Conservation (phyloP, 1,284 basidiomycete species). For the Pseudomicrostroma phylloplanum region DNA sequence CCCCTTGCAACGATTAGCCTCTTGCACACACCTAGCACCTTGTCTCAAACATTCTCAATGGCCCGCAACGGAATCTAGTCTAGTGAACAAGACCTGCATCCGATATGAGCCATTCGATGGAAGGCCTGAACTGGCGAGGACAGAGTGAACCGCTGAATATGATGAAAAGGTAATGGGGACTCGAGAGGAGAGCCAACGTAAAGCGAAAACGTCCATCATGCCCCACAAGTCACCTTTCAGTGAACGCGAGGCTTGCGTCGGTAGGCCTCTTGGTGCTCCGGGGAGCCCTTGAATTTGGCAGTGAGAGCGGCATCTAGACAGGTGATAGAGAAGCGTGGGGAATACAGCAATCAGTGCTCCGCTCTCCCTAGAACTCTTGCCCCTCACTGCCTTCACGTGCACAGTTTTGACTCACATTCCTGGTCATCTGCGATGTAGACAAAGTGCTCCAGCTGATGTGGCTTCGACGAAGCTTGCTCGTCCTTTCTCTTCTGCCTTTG, state of each 20-base stretch:
- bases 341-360: not conserved
- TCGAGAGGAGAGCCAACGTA: too few relatives aligned
- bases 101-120: too few relatives aligned
- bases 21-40: too few relatives aligned
- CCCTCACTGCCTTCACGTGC: too few relatives aligned
- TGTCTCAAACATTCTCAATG: too few relatives aligned
- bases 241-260: constrained; percentile 12
- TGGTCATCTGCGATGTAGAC: constrained; percentile 47
- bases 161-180: too few relatives aligned
- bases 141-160: too few relatives aligned
- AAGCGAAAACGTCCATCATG: too few relatives aligned
- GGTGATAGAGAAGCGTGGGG: not conserved
- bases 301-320: constrained; percentile 26
- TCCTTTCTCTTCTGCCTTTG: constrained; percentile 82
- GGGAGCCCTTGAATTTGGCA: constrained; percentile 33
- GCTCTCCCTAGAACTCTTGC: not conserved
- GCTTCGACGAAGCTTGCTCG: constrained; percentile 65
- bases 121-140: too few relatives aligned
- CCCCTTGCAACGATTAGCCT: too few relatives aligned
- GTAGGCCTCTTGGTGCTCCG: constrained; percentile 35
- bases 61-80: too few relatives aligned
- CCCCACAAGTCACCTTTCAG: not conserved
- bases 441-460: constrained; percentile 60
- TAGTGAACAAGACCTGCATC: too few relatives aligned
- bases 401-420: constrained; percentile 34